These are phyloP conservation scores for Populus davidiana DNA, from an alignment of 345 rosid genomes.

Conservation along the genomic window DNA sequence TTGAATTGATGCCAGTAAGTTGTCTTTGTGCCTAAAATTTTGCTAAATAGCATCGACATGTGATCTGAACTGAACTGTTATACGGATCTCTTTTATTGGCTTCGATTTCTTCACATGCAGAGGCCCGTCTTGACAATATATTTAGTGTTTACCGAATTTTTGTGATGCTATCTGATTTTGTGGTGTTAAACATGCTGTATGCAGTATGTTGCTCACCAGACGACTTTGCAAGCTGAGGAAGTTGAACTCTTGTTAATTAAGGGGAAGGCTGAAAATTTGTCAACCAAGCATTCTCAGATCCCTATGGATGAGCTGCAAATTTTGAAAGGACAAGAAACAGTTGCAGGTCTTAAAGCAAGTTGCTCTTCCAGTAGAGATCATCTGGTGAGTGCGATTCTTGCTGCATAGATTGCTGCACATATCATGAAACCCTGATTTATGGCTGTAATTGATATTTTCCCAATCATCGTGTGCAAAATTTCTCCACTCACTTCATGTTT, in stretches of 20 bases:
- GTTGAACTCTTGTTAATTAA: conserved; percentile 18
- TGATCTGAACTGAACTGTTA: neutral
- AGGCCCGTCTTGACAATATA: neutral
- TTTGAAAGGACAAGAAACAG: conserved; percentile 55
- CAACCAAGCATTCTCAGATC: conserved; percentile 25
- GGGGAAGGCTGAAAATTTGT: conserved; percentile 17
- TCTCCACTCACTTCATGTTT: neutral
- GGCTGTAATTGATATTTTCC: neutral
- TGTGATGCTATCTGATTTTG: conserved; percentile 7
- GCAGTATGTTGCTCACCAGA: conserved; percentile 26
- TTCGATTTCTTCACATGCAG: too few species aligned
- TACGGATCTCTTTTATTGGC: neutral
- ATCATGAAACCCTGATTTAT: neutral
- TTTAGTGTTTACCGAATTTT: neutral
- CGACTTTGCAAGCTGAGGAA: conserved; percentile 19
- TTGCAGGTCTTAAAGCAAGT: conserved; percentile 35
- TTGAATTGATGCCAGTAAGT: too few species aligned
- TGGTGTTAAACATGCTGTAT: conserved; percentile 7
- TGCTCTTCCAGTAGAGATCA: conserved; percentile 27
- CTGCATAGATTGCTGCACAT: neutral
- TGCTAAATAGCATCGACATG: neutral
- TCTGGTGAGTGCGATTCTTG: conserved; percentile 36
- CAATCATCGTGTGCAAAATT: neutral
- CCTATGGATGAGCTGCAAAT: conserved; percentile 39
- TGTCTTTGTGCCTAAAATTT: neutral